Conservation (phyloP, 768 basidiomycete genomes). For the Xerocomellus dryophilus region DNA sequence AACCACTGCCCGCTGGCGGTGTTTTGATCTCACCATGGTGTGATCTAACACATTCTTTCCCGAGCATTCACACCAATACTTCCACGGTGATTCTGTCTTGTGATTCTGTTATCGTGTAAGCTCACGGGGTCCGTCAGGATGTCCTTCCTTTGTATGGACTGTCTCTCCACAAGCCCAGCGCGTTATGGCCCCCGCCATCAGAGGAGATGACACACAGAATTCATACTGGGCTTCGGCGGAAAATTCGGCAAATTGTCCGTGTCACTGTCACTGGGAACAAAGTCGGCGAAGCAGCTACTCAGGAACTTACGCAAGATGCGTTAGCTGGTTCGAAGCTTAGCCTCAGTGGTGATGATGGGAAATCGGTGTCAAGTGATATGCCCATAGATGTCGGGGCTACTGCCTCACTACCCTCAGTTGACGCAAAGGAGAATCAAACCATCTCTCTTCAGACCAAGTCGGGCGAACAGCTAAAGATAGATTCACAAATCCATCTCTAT, state of each 20-base stretch:
- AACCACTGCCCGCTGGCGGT: conserved; percentile 84
- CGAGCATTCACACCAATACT: conserved; percentile 82
- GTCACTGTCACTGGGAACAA: conserved; percentile 26
- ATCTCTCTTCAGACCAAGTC: conserved; percentile 42
- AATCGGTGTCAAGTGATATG: conserved; percentile 27
- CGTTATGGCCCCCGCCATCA: conserved; percentile 73
- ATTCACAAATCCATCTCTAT: conserved; percentile 83
- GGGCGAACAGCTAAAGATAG: conserved; percentile 55
- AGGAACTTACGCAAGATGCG: conserved; percentile 4
- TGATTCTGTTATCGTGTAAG: background rate
- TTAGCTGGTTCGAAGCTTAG: conserved; percentile 8
- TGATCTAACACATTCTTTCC: conserved; percentile 93
- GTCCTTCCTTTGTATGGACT: conserved; percentile 75
- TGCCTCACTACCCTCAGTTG: conserved; percentile 39
- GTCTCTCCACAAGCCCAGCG: conserved; percentile 74
- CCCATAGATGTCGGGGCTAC: conserved; percentile 51
- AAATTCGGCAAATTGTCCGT: conserved; percentile 56
- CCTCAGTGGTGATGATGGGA: conserved; percentile 2
- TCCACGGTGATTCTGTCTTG: conserved; percentile 55
- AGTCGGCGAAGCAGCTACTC: background rate
- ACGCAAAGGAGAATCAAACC: conserved; percentile 40
- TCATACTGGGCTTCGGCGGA: conserved; percentile 56
- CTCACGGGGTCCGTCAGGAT: conserved; percentile 48
- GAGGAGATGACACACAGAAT: conserved; percentile 58
- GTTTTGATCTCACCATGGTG: conserved; percentile 92